Percentiles rank a stretch among this genome's conserved stretches.
Conservation (phyloP, 2,329 filamentous ascomycete species). For the Triangularia verruculosa region DNA sequence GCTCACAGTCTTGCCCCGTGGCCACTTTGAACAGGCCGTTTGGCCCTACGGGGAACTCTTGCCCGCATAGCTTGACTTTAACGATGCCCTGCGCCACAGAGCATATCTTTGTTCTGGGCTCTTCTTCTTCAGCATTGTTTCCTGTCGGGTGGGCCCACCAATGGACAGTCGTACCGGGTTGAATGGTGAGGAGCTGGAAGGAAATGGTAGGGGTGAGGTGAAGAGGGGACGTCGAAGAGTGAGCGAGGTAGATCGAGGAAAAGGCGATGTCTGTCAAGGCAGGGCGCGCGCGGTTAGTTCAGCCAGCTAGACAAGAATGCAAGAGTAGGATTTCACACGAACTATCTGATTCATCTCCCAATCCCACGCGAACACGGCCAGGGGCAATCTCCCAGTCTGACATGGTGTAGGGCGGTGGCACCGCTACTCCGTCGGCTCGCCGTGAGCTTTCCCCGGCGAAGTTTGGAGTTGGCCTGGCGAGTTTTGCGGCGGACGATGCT, state of each 20-base stretch:
- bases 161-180: constrained; percentile 1
- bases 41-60: constrained; percentile 23
- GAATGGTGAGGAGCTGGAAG: constrained; percentile 15
- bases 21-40: constrained; percentile 32
- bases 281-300: not conserved
- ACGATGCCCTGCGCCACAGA: constrained; percentile 19
- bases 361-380: constrained; percentile 11
- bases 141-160: not conserved
- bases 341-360: constrained; percentile 7
- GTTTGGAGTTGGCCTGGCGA: not conserved
- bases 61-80: constrained; percentile 7
- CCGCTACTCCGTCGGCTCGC: not conserved
- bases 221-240: constrained; percentile 7
- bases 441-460: not conserved
- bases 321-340: not conserved
- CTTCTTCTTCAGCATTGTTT: not conserved
- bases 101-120: constrained; percentile 14
- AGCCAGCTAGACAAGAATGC: not conserved
- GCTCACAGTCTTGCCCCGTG: constrained; percentile 5
- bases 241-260: constrained; percentile 20
- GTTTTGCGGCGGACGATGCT: not conserved
- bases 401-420: constrained; percentile 3
- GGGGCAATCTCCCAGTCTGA: constrained; percentile 22
- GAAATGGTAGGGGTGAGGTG: constrained; percentile 4
- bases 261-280: constrained; percentile 21